A percentile compares a stretch with the other conserved stretches of the same genome.
Evolutionary conservation across 1,284 basidiomycete genomes (phyloP).

Genomic region (Austroboletus niveus): DNA sequence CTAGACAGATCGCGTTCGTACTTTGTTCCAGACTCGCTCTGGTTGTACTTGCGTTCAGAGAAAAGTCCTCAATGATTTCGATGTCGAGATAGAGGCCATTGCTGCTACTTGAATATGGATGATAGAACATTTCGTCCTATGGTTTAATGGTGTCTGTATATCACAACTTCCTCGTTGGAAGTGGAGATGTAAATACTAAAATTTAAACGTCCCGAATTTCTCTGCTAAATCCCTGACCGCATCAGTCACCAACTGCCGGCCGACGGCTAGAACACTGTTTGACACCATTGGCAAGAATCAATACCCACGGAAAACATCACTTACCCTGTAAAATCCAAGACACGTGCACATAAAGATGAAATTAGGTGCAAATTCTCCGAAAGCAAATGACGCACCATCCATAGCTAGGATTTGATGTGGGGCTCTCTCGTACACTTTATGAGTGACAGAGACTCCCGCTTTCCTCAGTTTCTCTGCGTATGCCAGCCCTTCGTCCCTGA

Average conservation of each 20-base stretch:
- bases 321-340: constrained; percentile 21
- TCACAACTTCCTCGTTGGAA: not conserved
- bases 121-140: not conserved
- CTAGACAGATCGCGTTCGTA: constrained; percentile 17
- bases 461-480: constrained; percentile 48
- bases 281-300: constrained; percentile 7
- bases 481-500: constrained; percentile 52
- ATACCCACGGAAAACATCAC: constrained; percentile 7
- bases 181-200: not conserved
- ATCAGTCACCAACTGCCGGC: constrained; percentile 42
- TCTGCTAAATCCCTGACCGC: constrained; percentile 37
- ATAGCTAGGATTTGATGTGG: constrained; percentile 51
- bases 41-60: constrained; percentile 80
- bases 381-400: constrained; percentile 40
- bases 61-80: constrained; percentile 72
- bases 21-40: constrained; percentile 65
- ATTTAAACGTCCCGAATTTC: constrained; percentile 27
- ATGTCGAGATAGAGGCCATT: constrained; percentile 78
- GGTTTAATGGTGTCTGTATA: not conserved
- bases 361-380: constrained; percentile 3
- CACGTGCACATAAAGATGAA: constrained; percentile 10
- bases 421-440: constrained; percentile 43
- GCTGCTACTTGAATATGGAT: constrained; percentile 38
- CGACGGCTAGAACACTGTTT: constrained; percentile 36
- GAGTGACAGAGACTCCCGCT: constrained; percentile 43